phyloP scores from a whole-genome alignment of 805 yeast genomes.

The Lachancea nothofagi region DNA sequence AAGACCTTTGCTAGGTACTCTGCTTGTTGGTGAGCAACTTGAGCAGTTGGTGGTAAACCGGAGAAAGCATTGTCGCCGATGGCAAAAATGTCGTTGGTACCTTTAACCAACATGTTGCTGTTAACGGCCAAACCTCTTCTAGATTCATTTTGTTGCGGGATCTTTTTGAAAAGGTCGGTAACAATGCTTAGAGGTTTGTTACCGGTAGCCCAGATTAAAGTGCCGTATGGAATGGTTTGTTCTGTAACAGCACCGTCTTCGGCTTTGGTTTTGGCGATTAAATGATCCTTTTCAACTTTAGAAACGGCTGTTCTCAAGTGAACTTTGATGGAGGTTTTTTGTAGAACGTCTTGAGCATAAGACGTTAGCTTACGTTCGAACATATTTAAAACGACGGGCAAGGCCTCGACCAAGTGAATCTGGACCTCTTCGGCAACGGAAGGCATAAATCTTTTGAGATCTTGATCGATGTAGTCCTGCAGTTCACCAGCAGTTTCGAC shows the following conservation, averaged over 20 bases:
- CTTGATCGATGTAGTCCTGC: constrained; percentile 91
- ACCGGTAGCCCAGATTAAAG: constrained; percentile 96
- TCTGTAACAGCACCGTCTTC: constrained; percentile 64
- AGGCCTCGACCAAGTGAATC: constrained; percentile 83
- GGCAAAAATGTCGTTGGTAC: constrained; percentile 77
- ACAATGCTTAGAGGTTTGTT: constrained; percentile 78
- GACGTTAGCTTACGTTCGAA: constrained; percentile 41
- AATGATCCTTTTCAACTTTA: constrained; percentile 67
- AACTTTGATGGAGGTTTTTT: constrained; percentile 58
- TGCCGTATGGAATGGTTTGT: constrained; percentile 72
- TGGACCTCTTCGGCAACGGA: constrained; percentile 77
- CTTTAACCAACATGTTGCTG: constrained; percentile 74
- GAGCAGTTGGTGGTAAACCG: constrained; percentile 92
- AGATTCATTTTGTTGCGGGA: constrained; percentile 75
- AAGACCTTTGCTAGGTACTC: constrained; percentile 68
- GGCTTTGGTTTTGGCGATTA: constrained; percentile 65
- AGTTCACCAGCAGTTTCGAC: constrained; percentile 95
- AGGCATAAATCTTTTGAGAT: constrained; percentile 81
- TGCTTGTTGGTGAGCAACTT: constrained; percentile 94
- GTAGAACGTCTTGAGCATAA: constrained; percentile 39
- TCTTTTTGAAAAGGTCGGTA: constrained; percentile 57
- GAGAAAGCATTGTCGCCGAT: constrained; percentile 91
- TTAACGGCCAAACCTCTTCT: constrained; percentile 83
- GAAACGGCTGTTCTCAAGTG: constrained; percentile 84
- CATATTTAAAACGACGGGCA: constrained; percentile 74